phyloP scores from a whole-genome alignment of 441 rosid genomes.

The Brassica balearica region DNA sequence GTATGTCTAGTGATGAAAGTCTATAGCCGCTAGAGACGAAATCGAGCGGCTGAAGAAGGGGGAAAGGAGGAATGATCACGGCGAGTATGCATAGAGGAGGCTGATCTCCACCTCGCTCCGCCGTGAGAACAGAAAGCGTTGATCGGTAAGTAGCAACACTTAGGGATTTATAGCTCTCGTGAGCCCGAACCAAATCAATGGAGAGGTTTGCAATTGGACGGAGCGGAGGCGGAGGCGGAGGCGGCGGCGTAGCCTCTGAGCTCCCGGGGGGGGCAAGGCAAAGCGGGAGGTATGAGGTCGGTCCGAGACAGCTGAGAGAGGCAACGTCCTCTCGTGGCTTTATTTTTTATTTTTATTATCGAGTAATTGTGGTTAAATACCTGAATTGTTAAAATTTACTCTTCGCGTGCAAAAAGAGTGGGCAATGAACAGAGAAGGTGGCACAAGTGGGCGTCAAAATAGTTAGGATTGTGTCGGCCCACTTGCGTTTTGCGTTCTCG shows the following conservation, averaged over 20 bases:
- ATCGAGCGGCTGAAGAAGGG: conserved; percentile 30
- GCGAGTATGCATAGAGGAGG: conserved; percentile 31
- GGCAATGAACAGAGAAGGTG: conserved; percentile 15
- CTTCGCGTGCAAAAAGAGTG: conserved; percentile 16
- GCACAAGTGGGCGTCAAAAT: conserved; percentile 19
- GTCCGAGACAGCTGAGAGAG: conserved; percentile 45
- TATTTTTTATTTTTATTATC: neutral
- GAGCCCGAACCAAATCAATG: conserved; percentile 17
- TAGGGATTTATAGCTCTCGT: conserved; percentile 35
- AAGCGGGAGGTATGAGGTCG: conserved; percentile 41
- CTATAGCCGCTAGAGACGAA: conserved; percentile 26
- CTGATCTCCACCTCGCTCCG: conserved; percentile 39
- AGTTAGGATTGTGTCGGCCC: conserved; percentile 32
- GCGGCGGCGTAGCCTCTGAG: conserved; percentile 23
- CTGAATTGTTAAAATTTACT: neutral
- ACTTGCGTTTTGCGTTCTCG: conserved; percentile 8
- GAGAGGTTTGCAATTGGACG: conserved; percentile 18
- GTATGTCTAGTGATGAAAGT: conserved; percentile 12
- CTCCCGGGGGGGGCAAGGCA: conserved; percentile 21
- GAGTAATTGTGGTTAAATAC: neutral
- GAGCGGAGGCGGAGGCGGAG: conserved; percentile 18
- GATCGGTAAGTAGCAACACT: conserved; percentile 38
- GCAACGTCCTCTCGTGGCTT: conserved; percentile 20
- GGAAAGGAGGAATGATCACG: conserved; percentile 6
- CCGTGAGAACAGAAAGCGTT: conserved; percentile 22